These are phyloP conservation scores for Eucalyptus grandis DNA, from an alignment of 345 rosid species.

Conservation along the genomic window DNA sequence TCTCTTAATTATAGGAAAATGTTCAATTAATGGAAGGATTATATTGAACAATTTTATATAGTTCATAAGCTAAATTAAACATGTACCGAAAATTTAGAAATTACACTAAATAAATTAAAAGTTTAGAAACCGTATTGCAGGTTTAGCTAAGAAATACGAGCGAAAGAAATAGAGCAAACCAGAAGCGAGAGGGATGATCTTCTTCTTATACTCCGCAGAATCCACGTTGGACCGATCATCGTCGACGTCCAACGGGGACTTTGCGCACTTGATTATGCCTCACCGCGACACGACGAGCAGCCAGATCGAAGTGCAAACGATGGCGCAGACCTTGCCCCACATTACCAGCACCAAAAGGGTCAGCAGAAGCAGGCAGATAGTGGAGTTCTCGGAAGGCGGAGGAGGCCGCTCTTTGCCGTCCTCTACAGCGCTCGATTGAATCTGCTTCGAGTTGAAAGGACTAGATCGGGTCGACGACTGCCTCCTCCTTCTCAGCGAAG, in stretches of 20 bases:
- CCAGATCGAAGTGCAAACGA: constrained; percentile 34
- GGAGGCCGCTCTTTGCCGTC: not conserved
- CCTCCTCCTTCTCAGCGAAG: not conserved
- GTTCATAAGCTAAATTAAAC: fast-evolving
- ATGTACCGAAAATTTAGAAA: fast-evolving
- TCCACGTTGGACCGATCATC: not conserved
- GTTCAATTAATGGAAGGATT: not conserved
- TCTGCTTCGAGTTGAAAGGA: not conserved
- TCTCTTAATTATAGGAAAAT: too few relatives aligned
- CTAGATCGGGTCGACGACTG: not conserved
- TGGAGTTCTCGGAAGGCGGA: not conserved
- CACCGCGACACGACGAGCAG: constrained; percentile 9
- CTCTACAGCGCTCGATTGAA: not conserved
- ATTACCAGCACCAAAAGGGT: constrained; percentile 20
- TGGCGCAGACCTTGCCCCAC: constrained; percentile 52
- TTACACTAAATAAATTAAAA: not conserved
- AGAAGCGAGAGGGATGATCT: not conserved
- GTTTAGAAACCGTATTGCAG: too few relatives aligned
- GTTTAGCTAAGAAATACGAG: too few relatives aligned
- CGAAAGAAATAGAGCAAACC: too few relatives aligned
- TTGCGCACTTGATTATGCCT: not conserved
- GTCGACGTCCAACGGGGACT: not conserved
- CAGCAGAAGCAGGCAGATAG: constrained; percentile 11
- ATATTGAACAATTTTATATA: not conserved
- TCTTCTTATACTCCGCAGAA: constrained; percentile 23